A percentile compares a stretch with the other conserved stretches of the same genome.
These are phyloP conservation scores for Eucalyptus marginata DNA, from an alignment of 345 rosid genomes.

Conservation along the genomic window DNA sequence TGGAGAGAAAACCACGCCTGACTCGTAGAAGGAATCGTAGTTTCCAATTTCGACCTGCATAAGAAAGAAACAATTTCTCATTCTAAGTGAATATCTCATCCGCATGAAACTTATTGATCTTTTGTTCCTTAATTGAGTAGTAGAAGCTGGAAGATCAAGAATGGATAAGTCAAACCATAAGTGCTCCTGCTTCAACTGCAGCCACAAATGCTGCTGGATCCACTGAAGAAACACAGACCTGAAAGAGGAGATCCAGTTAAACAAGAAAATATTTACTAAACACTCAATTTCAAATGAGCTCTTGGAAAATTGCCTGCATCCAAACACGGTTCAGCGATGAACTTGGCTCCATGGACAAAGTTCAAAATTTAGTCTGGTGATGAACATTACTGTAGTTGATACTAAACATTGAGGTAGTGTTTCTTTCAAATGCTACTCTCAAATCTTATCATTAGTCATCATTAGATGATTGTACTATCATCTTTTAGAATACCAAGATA, in stretches of 20 bases:
- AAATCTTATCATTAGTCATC: neutral
- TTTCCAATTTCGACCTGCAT: constrained; percentile 60
- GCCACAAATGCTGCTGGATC: constrained; percentile 35
- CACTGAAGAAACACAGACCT: constrained; percentile 66
- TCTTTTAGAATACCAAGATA: neutral
- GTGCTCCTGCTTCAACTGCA: constrained; percentile 54
- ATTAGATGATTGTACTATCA: neutral
- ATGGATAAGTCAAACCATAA: constrained; percentile 23
- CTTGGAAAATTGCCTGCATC: neutral
- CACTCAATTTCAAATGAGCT: neutral
- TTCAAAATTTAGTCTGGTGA: neutral
- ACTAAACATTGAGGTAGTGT: neutral
- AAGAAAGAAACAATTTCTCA: neutral
- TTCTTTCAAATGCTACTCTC: neutral
- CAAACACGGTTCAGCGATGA: accelerated
- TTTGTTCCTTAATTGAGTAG: neutral
- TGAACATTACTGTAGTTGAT: neutral
- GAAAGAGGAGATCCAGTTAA: neutral
- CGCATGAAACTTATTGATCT: neutral
- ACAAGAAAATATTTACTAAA: neutral
- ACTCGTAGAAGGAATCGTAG: constrained; percentile 49
- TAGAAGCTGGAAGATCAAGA: neutral
- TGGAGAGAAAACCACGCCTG: constrained; percentile 28
- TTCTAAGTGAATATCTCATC: neutral
- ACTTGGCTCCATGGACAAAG: neutral